These are phyloP conservation scores for Magnolia kwangsiensis DNA, from an alignment of 164 flowering plant species.

Conservation along the genomic window DNA sequence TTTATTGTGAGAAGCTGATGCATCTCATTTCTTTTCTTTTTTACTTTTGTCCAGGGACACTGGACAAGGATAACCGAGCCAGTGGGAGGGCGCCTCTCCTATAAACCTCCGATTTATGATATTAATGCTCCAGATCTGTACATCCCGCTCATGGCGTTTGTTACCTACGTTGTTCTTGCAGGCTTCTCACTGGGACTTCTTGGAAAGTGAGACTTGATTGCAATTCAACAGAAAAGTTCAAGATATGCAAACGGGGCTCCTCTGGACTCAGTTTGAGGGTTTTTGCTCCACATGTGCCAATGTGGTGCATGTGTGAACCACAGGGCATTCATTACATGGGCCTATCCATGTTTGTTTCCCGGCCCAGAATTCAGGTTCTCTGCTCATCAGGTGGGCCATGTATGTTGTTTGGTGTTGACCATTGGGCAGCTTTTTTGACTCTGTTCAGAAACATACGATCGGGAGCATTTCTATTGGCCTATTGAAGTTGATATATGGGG, in stretches of 20 bases:
- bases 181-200: conserved; percentile 48
- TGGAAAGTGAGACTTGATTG: conserved; percentile 40
- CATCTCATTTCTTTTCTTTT: neutral
- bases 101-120: conserved; percentile 60
- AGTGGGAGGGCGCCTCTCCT: conserved; percentile 55
- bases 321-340: neutral
- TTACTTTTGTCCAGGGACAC: conserved; percentile 34
- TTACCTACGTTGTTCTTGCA: conserved; percentile 55
- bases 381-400: neutral
- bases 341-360: neutral
- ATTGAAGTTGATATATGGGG: too few species aligned
- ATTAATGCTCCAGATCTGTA: conserved; percentile 64
- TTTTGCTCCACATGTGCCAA: neutral
- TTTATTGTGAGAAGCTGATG: neutral
- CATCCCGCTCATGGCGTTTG: conserved; percentile 63
- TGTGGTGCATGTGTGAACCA: neutral
- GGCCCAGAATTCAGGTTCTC: neutral
- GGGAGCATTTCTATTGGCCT: too few species aligned
- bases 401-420: neutral
- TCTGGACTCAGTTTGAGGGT: neutral
- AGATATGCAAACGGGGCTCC: neutral
- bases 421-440: neutral
- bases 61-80: conserved; percentile 65
- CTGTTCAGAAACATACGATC: too few species aligned
- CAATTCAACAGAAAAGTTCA: neutral